Conservation (phyloP, 495 filamentous ascomycete species). For the Aspergillus kassunensis region DNA sequence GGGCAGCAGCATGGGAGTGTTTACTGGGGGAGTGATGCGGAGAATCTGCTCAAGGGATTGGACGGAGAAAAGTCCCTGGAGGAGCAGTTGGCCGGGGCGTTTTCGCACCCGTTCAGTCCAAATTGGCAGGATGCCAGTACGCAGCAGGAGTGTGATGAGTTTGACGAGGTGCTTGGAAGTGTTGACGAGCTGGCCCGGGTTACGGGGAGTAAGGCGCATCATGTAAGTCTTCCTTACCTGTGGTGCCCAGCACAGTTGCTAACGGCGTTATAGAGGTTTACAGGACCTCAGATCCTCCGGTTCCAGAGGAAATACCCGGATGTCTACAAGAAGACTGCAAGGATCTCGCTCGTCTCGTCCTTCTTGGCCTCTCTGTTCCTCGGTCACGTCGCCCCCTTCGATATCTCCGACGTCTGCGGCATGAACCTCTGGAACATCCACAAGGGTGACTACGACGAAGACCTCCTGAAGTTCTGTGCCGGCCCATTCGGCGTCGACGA, state of each 20-base stretch:
- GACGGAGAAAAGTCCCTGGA: constrained; percentile 55
- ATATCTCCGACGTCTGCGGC: constrained; percentile 92
- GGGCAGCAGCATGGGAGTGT: constrained; percentile 97
- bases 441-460: constrained; percentile 64
- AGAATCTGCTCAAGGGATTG: constrained; percentile 56
- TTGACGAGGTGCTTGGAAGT: constrained; percentile 67
- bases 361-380: constrained; percentile 92
- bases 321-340: constrained; percentile 71
- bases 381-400: constrained; percentile 78
- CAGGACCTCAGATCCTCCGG: constrained; percentile 91
- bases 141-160: constrained; percentile 82
- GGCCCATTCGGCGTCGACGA: constrained; percentile 62
- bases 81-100: constrained; percentile 67
- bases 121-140: constrained; percentile 99
- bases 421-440: constrained; percentile 97
- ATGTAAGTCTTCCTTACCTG: constrained; percentile 54
- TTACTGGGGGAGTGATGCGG: constrained; percentile 77
- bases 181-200: constrained; percentile 64
- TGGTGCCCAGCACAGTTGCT: neutral
- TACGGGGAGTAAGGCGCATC: constrained; percentile 91
- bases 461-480: constrained; percentile 71
- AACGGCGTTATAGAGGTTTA: constrained; percentile 69
- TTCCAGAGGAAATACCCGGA: constrained; percentile 75
- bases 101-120: constrained; percentile 82
- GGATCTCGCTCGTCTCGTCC: constrained; percentile 91